Base-by-base conservation (phyloP, 2,329 filamentous ascomycete species). In the Furcasterigmium sp. region DNA sequence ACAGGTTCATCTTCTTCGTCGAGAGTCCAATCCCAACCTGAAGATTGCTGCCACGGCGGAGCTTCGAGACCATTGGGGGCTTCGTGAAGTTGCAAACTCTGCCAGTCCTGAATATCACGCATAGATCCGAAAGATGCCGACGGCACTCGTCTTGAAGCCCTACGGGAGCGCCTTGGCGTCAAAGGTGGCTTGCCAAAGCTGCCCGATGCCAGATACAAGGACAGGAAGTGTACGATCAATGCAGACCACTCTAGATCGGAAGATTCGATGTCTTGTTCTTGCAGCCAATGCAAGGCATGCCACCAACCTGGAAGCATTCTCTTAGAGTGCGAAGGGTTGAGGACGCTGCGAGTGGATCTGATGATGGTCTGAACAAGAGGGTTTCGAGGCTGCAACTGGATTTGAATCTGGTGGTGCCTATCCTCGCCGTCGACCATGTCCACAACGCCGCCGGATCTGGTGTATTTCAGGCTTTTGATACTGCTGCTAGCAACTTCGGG, bases 1-100 rank as follows among this genome's bases (percentile, higher is more conserved):
- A 50, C 19, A 4, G 45, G 36, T 19, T 65, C 62, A 13, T 62
- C 55, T 29, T 76, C 72, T 46, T 78, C 70, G 44, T 85, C 80
- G 41, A 82, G 62, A 34, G 85, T 72, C 86, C 86, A 91, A 30
- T 79, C 72, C 87, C 87, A 91, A 3, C 80, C 76, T 42, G 69
- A 67, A 46, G 70, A 79, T 51, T 79, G 75, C 66, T 84, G 69
- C 80, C 80, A 84, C 4, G 65, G 45, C 1, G 80, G 73, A 46
- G 66, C 75, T 2, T 68, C 68, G 4, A 70, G 57, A 2, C 75
- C 71, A 42, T 72, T 75, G 3, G 65, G 62, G 10, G 67, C 65
- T 50, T 77, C 73, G 14, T 65, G 61, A 11, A 54, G 50, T 42
- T 72, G 69, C 56, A 80, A 64, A 0, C 63, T 57, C 39, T 67